phyloP scores from a whole-genome alignment of 2,329 filamentous ascomycete species.

The Shiraia bambusicola region DNA sequence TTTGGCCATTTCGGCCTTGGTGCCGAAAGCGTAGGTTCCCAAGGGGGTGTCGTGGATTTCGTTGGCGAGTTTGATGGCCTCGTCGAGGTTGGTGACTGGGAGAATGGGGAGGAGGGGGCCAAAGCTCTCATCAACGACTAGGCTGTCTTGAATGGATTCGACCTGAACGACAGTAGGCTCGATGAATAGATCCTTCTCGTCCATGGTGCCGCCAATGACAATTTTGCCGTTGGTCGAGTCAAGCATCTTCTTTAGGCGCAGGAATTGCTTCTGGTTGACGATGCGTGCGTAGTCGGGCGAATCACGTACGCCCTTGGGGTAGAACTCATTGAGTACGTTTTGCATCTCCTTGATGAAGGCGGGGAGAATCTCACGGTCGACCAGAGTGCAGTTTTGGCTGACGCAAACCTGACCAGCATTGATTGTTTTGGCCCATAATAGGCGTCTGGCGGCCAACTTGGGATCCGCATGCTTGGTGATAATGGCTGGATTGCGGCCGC shows the following conservation, averaged over 20 bases:
- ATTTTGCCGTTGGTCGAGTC: constrained; percentile 81
- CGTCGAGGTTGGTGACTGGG: constrained; percentile 74
- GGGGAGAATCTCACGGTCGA: constrained; percentile 72
- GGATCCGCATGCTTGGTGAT: constrained; percentile 81
- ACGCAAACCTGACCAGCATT: constrained; percentile 92
- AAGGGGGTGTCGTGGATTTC: constrained; percentile 80
- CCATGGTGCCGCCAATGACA: constrained; percentile 79
- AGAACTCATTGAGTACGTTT: constrained; percentile 71
- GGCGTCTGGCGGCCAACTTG: constrained; percentile 74
- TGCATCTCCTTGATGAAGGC: constrained; percentile 75
- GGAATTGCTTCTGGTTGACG: constrained; percentile 76
- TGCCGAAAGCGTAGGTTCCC: constrained; percentile 82
- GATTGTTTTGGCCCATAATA: constrained; percentile 85
- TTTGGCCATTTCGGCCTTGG: constrained; percentile 72
- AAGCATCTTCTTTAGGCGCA: constrained; percentile 87
- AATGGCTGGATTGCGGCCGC: constrained; percentile 89
- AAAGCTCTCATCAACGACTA: constrained; percentile 84
- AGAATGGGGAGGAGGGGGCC: constrained; percentile 88
- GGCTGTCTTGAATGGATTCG: constrained; percentile 69
- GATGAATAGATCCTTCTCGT: constrained; percentile 79
- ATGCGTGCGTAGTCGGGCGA: constrained; percentile 79
- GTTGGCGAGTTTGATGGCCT: constrained; percentile 82
- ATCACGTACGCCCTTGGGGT: constrained; percentile 76
- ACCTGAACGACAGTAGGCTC: constrained; percentile 92
- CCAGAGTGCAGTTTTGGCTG: constrained; percentile 86